phyloP scores from a whole-genome alignment of 225 moss, liverwort and hornwort species.

The Asterella californica region DNA sequence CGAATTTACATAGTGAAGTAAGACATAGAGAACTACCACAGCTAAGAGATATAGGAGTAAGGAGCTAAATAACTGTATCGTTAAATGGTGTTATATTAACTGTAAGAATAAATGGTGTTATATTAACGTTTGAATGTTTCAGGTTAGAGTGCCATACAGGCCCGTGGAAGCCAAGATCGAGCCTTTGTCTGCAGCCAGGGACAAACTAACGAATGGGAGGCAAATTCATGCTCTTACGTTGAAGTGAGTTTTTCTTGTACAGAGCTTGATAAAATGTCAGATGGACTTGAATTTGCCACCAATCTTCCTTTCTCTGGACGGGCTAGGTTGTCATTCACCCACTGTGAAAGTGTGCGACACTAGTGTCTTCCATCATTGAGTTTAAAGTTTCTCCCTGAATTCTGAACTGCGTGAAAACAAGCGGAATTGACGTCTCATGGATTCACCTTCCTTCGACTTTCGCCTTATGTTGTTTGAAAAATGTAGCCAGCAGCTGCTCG shows the following conservation, averaged over 20 bases:
- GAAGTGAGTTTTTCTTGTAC: conserved; percentile 53
- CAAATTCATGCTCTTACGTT: conserved; percentile 87
- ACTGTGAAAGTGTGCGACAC: too few relatives aligned
- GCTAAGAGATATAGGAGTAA: too few relatives aligned
- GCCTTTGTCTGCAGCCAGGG: conserved; percentile 86
- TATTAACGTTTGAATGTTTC: not conserved
- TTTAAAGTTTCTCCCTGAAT: not conserved
- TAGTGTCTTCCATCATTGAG: not conserved
- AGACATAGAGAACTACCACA: too few relatives aligned
- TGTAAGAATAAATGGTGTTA: too few relatives aligned
- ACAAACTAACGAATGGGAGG: conserved; percentile 83
- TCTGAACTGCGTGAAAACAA: too few relatives aligned
- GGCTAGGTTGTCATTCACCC: too few relatives aligned
- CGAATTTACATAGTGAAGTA: too few relatives aligned
- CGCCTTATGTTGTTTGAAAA: not conserved
- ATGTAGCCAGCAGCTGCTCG: not conserved
- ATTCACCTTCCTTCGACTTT: not conserved
- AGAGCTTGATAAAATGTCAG: not conserved
- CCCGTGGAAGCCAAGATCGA: conserved; percentile 82
- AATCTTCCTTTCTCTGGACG: too few relatives aligned
- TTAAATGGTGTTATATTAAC: not conserved
- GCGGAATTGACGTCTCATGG: too few relatives aligned
- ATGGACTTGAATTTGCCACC: not conserved
- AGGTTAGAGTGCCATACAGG: conserved; percentile 81
- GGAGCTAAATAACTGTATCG: too few relatives aligned